These are phyloP conservation scores for Mycena pura DNA, from an alignment of 768 basidiomycete genomes.

Conservation along the genomic window DNA sequence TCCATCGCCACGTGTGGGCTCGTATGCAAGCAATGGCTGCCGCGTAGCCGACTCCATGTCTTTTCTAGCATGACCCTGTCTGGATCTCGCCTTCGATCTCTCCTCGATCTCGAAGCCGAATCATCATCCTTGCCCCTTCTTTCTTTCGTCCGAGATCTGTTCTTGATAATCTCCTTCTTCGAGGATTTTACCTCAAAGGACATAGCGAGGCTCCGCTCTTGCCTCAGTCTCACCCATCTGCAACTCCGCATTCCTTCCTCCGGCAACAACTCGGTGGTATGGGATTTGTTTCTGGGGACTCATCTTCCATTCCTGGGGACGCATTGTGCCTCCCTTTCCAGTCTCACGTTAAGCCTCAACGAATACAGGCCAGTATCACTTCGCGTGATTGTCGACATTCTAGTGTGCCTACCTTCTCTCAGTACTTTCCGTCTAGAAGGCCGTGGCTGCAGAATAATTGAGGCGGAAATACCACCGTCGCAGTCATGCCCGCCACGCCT, in stretches of 20 bases:
- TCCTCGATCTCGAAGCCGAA: not conserved
- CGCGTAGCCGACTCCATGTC: not conserved
- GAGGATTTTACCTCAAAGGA: not conserved
- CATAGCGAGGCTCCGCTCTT: not conserved
- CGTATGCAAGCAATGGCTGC: constrained; percentile 3
- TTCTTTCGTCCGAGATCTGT: not conserved
- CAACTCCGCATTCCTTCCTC: not conserved
- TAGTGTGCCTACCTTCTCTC: not conserved
- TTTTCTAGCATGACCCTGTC: not conserved
- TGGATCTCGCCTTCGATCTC: constrained; percentile 2
- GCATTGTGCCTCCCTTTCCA: not conserved
- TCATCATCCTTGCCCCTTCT: not conserved
- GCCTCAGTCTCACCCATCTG: not conserved
- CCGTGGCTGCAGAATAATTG: not conserved
- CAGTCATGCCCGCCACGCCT: not conserved
- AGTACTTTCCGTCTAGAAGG: not conserved
- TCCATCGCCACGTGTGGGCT: not conserved
- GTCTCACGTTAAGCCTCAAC: not conserved
- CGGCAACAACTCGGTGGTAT: not conserved
- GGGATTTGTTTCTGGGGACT: not conserved
- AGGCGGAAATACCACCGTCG: not conserved
- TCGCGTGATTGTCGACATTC: not conserved
- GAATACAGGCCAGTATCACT: not conserved
- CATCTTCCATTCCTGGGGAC: constrained; percentile 2
- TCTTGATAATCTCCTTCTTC: not conserved